Base-by-base conservation (phyloP, 331 rosid genomes). In the Prunus yedoensis region DNA sequence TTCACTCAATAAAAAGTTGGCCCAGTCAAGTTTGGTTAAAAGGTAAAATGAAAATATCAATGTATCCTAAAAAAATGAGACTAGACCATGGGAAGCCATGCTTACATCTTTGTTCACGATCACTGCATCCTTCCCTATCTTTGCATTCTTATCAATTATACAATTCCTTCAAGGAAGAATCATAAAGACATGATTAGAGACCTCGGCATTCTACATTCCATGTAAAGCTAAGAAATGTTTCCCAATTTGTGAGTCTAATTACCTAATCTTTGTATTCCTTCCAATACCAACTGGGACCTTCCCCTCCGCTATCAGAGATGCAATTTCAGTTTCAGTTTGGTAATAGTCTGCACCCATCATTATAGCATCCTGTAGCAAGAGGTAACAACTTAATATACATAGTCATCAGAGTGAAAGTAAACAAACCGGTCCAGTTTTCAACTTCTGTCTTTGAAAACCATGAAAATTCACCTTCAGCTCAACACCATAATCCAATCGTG, bases 231-330 rank as follows among this genome's bases (percentile, higher is more conserved):
- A 45, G 30, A n/a, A 46, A 8, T 30, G 30, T 61, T 68, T 71
- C 46, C 80, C 53, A 4, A 38, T 45, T 74, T 68, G 51, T 3
- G 11, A 74, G 78, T 70, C 46, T 57, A 78, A 80, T 84, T 86
- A 95, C 99, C 83, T 77, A 45, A 92, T 87, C 85, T 92, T 90
- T 43, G 97, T 77, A 80, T 92, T 87, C 70, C 78, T 78, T 73
- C 99, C 99, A 35, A 95, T 79, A 78, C 99, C 99, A n/a, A 95
- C 81, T 3, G 97, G 99, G 53, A 92, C 88, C 73, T 89, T 85
- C 62, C 90, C 96, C 2, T 73, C 80, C 2, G 90, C 92, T 83
- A 94, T 74, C 54, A 89, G 86, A 76, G 86, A 78, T 28, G 88
- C 92, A 47, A 92, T 90, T 87, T 94, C 97, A 73, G 87, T 73